Evolutionary conservation across 2,329 filamentous ascomycete species (phyloP), one percentile per base, ranked within the genome.

Genomic region (Coleophoma eucalyptorum): DNA sequence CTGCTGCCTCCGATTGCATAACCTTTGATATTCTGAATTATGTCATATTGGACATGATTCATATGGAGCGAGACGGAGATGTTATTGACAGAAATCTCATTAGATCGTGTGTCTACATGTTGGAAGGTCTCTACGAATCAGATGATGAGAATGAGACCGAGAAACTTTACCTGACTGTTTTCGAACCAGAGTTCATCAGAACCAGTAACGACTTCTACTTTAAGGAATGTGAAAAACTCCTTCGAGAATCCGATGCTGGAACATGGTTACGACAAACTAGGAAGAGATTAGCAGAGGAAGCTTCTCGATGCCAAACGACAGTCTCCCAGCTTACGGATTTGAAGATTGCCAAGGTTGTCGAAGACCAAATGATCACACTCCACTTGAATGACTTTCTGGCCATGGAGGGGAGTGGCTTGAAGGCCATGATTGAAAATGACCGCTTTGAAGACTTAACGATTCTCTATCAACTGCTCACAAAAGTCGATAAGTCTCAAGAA

Each of bases 381-480:
- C 89, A 94, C 58, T 81, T 97, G 51, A 75, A 81, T 19, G 90
- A 95, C 15, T 87, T 99, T 49, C 79, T 97, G 53, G 83, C 85
- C 45, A 83, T 97, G 69, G 90, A 97, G 60, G 81, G 81, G 5
- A 96, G 87, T 55, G 94, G 94, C 0, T 79, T 97, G 40, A 84
- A 81, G 56, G 84, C 84, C 64, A 97, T 99, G 93, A 84, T 97
- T 46, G 89, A 96, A 67, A 92, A 96, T 61, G 88, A 97, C 67
- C 83, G 87, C 56, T 62, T 87, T 33, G 82, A 87, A 4, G 91
- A 96, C 61, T 74, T 99, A 10, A 76, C 78, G n/a, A 84, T 91
- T 46, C 75, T 97, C 3, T 97, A 94, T 67, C 78, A 84, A 16
- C 78, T 97, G 3, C 87, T 96, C 50, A 74, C 80, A 10, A 79